A percentile compares a stretch with the other conserved stretches of the same genome.
phyloP scores from a whole-genome alignment of 2,329 filamentous ascomycete genomes.

The Colletotrichum zoysiae region DNA sequence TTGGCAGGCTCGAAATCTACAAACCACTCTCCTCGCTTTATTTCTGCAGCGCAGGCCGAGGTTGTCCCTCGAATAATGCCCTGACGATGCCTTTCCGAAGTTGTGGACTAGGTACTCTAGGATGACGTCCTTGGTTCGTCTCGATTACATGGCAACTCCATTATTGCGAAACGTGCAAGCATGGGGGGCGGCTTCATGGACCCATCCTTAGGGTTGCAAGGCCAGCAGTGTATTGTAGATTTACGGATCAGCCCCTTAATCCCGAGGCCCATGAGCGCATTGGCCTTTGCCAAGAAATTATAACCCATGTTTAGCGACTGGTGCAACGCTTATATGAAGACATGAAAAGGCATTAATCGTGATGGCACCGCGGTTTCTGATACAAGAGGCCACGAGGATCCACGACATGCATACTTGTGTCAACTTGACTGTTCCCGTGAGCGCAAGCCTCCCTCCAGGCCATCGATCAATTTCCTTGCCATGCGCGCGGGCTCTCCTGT shows the following conservation, averaged over 20 bases:
- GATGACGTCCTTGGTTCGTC: conserved; percentile 17
- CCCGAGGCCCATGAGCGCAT: not conserved
- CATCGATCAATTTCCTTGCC: conserved; percentile 47
- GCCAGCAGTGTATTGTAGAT: not conserved
- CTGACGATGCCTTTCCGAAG: not conserved
- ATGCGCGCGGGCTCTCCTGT: conserved; percentile 46
- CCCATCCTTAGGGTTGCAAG: not conserved
- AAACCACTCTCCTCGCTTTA: conserved; percentile 24
- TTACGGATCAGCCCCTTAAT: not conserved
- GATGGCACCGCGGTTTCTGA: not conserved
- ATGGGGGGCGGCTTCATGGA: conserved; percentile 14
- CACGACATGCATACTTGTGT: not conserved
- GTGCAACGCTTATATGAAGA: not conserved
- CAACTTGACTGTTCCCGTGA: not conserved
- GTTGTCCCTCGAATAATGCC: conserved; percentile 15
- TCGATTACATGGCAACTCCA: not conserved
- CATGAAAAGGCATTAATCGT: not conserved
- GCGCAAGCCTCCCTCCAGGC: conserved; percentile 47
- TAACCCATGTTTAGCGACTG: not conserved
- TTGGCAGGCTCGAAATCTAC: conserved; percentile 7
- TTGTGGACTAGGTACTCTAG: not conserved
- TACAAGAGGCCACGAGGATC: not conserved
- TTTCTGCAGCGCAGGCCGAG: conserved; percentile 9
- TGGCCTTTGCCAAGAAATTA: not conserved
- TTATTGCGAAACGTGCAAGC: conserved; percentile 24